Evolutionary conservation across 164 flowering plant species (phyloP), one percentile per base, ranked within the genome.

Genomic region (Cinnamomum chago): DNA sequence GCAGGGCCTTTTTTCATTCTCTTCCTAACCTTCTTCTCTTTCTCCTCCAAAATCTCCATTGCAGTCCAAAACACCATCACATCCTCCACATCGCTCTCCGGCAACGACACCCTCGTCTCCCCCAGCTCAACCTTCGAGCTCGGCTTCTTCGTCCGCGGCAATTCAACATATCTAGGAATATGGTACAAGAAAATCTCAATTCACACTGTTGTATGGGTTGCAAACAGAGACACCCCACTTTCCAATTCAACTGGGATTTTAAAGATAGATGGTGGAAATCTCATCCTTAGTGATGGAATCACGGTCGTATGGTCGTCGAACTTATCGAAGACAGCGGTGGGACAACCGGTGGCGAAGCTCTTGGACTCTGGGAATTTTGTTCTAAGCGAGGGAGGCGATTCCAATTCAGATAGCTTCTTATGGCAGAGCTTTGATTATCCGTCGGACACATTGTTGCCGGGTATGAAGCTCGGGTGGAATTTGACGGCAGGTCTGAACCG

Each of bases 171-270:
- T 67, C 58, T 85, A 9, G 89, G 89, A 5, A 76, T 85, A 5
- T 83, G 88, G 89, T 82, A 81, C 68, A 66, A 73, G 14, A 71
- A 30, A 4, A 28, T 62, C 40, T 25, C 79, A 3, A 20, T 27
- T 0, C 22, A 20, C n/a, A 78, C 70, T 15, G 73, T 83, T 30
- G 82, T 85, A 1, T 86, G 89, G 89, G 84, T 86, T 3, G 86
- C 85, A 27, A 86, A 85, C 79, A 75, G 86, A 58, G 84, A 83
- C 6, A 73, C 28, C 1, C 86, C 86, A 1, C 6, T 83, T 30
- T 6, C 62, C n/a, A 73, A 78, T 27, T 27, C 76, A 1, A 30
- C 58, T 2, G 81, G 76, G 0, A 60, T 12, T 33, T 20, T 82
- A 3, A 58, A 35, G 18, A 69, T 85, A 17, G 76, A 75, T 24